Evolutionary conservation across 805 yeast genomes (phyloP), one percentile per base, ranked within the genome.

Genomic region (Kodamaea fukazawae): DNA sequence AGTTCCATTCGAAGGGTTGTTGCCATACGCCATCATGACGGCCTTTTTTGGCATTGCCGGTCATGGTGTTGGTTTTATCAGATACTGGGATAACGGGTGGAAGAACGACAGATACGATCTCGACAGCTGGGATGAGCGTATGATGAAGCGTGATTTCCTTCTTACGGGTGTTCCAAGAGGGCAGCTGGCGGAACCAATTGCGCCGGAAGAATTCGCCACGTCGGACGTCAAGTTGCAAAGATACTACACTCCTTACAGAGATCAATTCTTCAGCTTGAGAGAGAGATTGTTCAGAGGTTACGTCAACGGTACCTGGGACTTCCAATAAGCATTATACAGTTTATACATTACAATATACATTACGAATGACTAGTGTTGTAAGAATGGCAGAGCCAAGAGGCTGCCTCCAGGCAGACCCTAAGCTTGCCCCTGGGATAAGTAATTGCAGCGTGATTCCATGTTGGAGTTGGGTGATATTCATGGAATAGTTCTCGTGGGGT

Each of bases 191-290:
- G 74, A 70, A 31, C 75, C 89, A 5, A 64, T 73, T 29, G 95
- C 95, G 3, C 88, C 89, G 28, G 90, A 83, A 45, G 74, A 71
- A 23, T 86, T 87, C 73, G 84, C 81, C 65, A 79, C 86, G n/a
- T 75, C 85, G 8, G 63, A 70, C 32, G 50, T 42, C 31, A 40
- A 40, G 43, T 49, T 52, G 36, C 70, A 69, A 57, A 56, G 65
- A 55, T 69, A 67, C 65, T 69, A 65, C 63, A 59, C 73, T 46
- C 70, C 73, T 37, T 67, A 69, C 63, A 67, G 73, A 61, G 65
- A 65, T 60, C 73, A 67, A 54, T 69, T 60, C 60, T 69, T 69
- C 58, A 46, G 61, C 14, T 59, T 69, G 55, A 67, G 75, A 63
- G 75, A 69, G 50, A 63, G 75, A 56, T 65, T 69, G 50, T 69